These are phyloP conservation scores for Medicago ruthenica DNA, from an alignment of 306 rosid genomes.

Conservation along the genomic window DNA sequence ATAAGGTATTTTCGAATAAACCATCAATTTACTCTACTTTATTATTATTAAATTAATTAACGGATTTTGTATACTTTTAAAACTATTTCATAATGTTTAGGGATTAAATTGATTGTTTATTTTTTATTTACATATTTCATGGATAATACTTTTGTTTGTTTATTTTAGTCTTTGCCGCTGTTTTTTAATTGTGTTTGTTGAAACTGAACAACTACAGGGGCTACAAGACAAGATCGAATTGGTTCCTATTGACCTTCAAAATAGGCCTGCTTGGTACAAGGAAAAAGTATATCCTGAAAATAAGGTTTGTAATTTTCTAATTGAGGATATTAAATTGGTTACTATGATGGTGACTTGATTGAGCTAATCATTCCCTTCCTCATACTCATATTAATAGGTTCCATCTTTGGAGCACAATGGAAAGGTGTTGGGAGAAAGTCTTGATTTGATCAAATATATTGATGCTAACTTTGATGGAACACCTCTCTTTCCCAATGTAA, in stretches of 20 bases:
- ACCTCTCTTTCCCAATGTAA: conserved; percentile 68
- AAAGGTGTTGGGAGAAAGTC: conserved; percentile 82
- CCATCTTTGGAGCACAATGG: conserved; percentile 93
- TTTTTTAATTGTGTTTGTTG: neutral
- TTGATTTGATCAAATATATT: conserved; percentile 80
- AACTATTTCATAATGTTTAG: no score
- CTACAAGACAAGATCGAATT: conserved; percentile 70
- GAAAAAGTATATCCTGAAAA: conserved; percentile 81
- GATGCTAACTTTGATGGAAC: conserved; percentile 61
- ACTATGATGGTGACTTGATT: neutral
- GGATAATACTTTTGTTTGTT: neutral
- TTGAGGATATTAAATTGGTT: neutral
- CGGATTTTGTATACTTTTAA: no score
- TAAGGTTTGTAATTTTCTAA: conserved; percentile 48
- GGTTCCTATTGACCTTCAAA: conserved; percentile 64
- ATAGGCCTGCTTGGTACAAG: conserved; percentile 91
- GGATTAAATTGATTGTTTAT: no score
- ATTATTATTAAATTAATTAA: no score
- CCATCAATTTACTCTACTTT: neutral
- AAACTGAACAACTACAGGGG: conserved; percentile 53
- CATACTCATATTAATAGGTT: conserved; percentile 50
- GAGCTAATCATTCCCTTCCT: conserved; percentile 1
- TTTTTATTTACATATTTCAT: neutral
- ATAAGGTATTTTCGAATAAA: conserved; percentile 69
- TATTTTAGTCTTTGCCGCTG: no score